Conservation (phyloP, 2,329 filamentous ascomycete species). For the Rutstroemia sp. region DNA sequence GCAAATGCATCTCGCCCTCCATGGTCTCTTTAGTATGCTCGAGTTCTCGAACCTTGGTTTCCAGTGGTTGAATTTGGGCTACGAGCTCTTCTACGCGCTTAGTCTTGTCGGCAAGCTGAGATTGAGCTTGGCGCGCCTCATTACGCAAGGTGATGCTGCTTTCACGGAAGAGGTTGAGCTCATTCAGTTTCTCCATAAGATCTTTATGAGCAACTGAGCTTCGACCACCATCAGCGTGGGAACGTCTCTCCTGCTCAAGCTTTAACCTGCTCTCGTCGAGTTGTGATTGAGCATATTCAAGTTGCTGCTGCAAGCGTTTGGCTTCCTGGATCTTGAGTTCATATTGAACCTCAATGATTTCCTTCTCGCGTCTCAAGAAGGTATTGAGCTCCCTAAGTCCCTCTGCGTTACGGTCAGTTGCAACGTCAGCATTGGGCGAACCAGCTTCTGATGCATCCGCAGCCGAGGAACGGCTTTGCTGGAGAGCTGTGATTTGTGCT, state of each 20-base stretch:
- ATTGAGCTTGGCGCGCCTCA: constrained; percentile 73
- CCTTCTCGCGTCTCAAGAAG: constrained; percentile 90
- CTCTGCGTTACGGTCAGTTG: constrained; percentile 55
- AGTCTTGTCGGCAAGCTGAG: constrained; percentile 67
- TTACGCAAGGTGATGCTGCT: constrained; percentile 87
- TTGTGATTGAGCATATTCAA: constrained; percentile 79
- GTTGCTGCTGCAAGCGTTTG: constrained; percentile 82
- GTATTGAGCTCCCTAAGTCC: constrained; percentile 85
- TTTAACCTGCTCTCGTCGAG: constrained; percentile 85
- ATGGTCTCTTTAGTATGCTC: constrained; percentile 67
- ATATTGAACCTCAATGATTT: constrained; percentile 94
- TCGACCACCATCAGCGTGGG: constrained; percentile 65
- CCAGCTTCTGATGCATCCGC: constrained; percentile 45
- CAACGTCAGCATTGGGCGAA: constrained; percentile 31
- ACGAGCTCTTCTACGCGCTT: constrained; percentile 68
- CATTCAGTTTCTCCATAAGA: constrained; percentile 88
- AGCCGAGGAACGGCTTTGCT: constrained; percentile 60
- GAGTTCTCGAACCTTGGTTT: constrained; percentile 71
- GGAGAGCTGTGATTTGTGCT: constrained; percentile 69
- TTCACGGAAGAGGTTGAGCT: constrained; percentile 92
- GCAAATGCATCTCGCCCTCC: constrained; percentile 71
- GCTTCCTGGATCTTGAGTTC: constrained; percentile 82
- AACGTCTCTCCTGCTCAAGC: constrained; percentile 79
- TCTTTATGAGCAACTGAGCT: constrained; percentile 77
- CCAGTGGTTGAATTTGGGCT: constrained; percentile 71